Base-by-base conservation (phyloP, 768 basidiomycete genomes). In the Leucocoprinus leucothites region DNA sequence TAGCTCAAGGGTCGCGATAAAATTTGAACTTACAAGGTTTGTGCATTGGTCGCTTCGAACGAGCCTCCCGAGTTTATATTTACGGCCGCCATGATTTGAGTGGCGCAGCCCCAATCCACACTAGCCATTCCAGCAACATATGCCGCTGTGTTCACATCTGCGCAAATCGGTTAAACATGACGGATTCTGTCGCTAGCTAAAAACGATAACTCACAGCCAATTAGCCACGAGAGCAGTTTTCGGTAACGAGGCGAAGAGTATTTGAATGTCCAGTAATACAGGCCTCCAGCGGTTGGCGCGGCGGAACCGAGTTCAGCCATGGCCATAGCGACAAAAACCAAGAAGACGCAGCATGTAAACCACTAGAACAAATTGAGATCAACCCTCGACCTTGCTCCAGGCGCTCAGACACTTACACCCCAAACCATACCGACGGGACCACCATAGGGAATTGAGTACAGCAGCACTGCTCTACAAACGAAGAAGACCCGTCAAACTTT, bases 281-380 rank as follows among this genome's bases (percentile, higher is more conserved):
- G 59, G 14, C 86, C 87, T 57, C 86, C 85, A 18, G 86, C 86
- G 1, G 87, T 89, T 3, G 86, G 87, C 2, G 83, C 85, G 2
- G 84, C 82, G 21, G 84, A 86, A 2, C 80, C 86, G 8, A 87
- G 72, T 61, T 89, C 86, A 0, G 81, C 85, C 81, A 91, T 82
- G 22, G 85, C 72, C 63, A 87, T 67, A 3, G 82, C 87, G 28
- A 89, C 78, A 34, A 78, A 72, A 7, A 85, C 62, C 51, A 89
- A 81, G 65, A 87, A 83, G 42, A 82, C 58, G 53, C 81, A 82
- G 2, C 82, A 83, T 8, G 86, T 77, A 0, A 79, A 69, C 89
- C 87, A 89, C 82, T 85, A 59, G 14, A 22, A 42, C n/a, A n/a
- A 18, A 44, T 28, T 21, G 6, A 24, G 40, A 28, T 40, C n/a